Conservation (phyloP, 345 rosid genomes). For the Populus tremula region DNA sequence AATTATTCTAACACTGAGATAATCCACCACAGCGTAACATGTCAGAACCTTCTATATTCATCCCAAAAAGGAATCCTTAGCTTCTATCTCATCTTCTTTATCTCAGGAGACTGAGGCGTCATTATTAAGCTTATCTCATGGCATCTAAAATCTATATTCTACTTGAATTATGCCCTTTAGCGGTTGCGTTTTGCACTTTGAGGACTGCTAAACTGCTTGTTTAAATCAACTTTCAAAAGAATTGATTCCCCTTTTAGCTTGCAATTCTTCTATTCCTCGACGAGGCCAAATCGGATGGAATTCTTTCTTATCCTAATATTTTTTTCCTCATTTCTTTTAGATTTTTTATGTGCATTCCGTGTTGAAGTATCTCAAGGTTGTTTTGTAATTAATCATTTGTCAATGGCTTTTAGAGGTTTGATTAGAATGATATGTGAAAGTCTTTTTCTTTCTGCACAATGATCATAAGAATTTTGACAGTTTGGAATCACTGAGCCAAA, state of each 20-base stretch:
- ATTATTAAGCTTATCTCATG: background rate
- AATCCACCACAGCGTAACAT: background rate
- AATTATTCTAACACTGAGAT: no score
- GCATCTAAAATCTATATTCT: background rate
- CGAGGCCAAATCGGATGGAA: background rate
- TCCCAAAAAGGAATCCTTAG: background rate
- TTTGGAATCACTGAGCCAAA: background rate
- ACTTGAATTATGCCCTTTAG: background rate
- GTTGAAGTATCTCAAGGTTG: background rate
- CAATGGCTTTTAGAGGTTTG: background rate
- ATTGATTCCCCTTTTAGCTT: background rate
- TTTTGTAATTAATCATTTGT: background rate
- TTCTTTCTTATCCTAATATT: background rate
- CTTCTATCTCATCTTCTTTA: background rate
- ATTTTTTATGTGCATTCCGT: background rate
- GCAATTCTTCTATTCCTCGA: background rate
- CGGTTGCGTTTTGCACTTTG: background rate
- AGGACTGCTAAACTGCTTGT: background rate
- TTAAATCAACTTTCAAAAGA: background rate
- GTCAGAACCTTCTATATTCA: background rate
- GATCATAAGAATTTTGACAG: background rate
- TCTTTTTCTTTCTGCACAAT: background rate
- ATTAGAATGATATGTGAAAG: background rate
- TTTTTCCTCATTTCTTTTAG: background rate
- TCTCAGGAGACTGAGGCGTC: background rate